phyloP scores from a whole-genome alignment of 1,139 yeast species.

The Debaryomyces robertsiae region DNA sequence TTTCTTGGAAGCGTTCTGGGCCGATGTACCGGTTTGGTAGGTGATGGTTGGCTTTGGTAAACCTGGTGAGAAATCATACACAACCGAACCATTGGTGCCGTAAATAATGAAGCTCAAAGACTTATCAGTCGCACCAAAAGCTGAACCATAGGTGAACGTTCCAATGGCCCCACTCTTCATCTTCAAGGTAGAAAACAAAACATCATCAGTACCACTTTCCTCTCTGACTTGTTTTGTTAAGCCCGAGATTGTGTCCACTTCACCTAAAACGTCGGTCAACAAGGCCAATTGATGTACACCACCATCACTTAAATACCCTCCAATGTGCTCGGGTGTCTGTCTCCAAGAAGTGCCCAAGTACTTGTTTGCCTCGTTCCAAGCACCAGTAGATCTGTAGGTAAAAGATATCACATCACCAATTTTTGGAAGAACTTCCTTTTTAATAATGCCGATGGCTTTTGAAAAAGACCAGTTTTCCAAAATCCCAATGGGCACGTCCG shows the following conservation, averaged over 20 bases:
- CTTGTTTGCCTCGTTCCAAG: constrained; percentile 65
- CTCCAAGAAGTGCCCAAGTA: constrained; percentile 83
- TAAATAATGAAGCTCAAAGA: constrained; percentile 64
- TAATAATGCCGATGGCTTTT: constrained; percentile 54
- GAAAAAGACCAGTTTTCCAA: constrained; percentile 86
- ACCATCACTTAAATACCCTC: constrained; percentile 90
- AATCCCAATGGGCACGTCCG: constrained; percentile 69
- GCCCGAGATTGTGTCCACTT: constrained; percentile 67
- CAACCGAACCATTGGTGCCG: constrained; percentile 76
- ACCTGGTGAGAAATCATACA: constrained; percentile 62
- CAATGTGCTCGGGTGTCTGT: constrained; percentile 83
- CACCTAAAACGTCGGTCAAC: constrained; percentile 80
- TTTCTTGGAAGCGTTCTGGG: constrained; percentile 44
- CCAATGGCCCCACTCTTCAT: constrained; percentile 73
- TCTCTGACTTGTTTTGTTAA: constrained; percentile 73
- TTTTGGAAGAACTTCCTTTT: constrained; percentile 56
- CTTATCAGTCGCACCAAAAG: constrained; percentile 85
- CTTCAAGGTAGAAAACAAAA: constrained; percentile 68
- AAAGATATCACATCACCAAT: constrained; percentile 80
- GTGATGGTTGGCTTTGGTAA: constrained; percentile 48
- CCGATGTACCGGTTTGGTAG: constrained; percentile 49
- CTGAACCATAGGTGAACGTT: constrained; percentile 85
- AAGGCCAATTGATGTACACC: constrained; percentile 94
- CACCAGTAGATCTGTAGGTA: constrained; percentile 79
- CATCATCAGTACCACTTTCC: constrained; percentile 79